Evolutionary conservation across 202 grass and related monocot genomes (phyloP).

Genomic region (Elaeis oleifera): DNA sequence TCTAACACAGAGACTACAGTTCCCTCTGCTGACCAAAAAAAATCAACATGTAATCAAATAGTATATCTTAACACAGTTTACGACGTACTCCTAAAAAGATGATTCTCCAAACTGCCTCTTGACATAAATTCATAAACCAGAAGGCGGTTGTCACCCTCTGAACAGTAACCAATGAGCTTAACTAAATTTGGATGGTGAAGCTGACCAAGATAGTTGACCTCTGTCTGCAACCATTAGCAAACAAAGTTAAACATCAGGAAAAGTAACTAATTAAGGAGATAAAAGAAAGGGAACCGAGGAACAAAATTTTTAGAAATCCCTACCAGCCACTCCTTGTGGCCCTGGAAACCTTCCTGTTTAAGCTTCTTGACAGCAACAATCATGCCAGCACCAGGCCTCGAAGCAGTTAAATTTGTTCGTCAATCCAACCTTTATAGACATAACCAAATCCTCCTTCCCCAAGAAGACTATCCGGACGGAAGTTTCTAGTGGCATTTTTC

Average conservation of each 20-base stretch:
- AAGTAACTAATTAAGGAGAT: not conserved
- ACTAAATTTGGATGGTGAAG: constrained; percentile 89
- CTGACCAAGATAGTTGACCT: constrained; percentile 92
- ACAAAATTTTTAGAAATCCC: constrained; percentile 12
- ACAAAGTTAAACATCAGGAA: constrained; percentile 16
- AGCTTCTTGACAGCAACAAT: constrained; percentile 93
- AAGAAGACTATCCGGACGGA: constrained; percentile 58
- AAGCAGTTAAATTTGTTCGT: constrained; percentile 58
- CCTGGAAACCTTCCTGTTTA: constrained; percentile 89
- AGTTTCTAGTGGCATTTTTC: constrained; percentile 78
- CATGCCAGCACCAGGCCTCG: constrained; percentile 63
- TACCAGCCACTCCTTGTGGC: constrained; percentile 99
- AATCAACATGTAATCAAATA: not conserved
- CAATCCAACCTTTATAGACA: constrained; percentile 95
- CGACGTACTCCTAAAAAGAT: constrained; percentile 84
- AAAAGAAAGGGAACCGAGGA: constrained; percentile 3
- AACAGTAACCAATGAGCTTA: constrained; percentile 88
- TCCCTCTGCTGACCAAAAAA: too few relatives aligned
- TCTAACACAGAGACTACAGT: too few relatives aligned
- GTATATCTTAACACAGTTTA: not conserved
- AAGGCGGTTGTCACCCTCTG: constrained; percentile 73
- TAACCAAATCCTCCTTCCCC: constrained; percentile 93
- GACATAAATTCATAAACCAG: constrained; percentile 90
- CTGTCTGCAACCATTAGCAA: constrained; percentile 49
- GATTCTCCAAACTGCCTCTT: constrained; percentile 96